A percentile compares a stretch with the other conserved stretches of the same genome.
phyloP scores from a whole-genome alignment of 192 early-diverging fungal species.

The Coemansia sp. region DNA sequence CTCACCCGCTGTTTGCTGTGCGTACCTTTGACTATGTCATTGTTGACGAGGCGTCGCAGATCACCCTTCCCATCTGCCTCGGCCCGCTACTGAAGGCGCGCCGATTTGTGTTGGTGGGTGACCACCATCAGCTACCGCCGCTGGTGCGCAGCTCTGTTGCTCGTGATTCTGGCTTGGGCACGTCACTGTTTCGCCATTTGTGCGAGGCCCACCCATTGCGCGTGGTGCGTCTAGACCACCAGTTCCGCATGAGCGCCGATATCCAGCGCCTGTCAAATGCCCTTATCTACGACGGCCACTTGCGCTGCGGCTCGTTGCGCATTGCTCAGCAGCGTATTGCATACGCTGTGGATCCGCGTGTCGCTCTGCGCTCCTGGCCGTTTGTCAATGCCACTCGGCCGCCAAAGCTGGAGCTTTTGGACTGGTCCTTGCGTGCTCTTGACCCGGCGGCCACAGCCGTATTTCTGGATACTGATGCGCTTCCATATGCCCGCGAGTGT shows the following conservation, averaged over 20 bases:
- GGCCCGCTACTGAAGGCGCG: slow-evolving; percentile 78
- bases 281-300: slow-evolving; percentile 72
- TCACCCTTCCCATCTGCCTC: slow-evolving; percentile 83
- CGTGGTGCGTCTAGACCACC: slow-evolving; percentile 65
- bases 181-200: slow-evolving; percentile 76
- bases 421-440: slow-evolving; percentile 61
- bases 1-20: slow-evolving; percentile 66
- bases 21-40: slow-evolving; percentile 92
- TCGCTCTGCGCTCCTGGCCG: slow-evolving; percentile 11
- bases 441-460: slow-evolving; percentile 63
- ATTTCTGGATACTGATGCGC: slow-evolving; percentile 74
- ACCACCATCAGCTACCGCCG: slow-evolving; percentile 92
- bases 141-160: slow-evolving; percentile 58
- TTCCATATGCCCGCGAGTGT: slow-evolving; percentile 61
- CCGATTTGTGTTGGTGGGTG: slow-evolving; percentile 90
- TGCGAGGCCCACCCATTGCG: slow-evolving; percentile 76
- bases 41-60: slow-evolving; percentile 93
- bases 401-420: slow-evolving; percentile 8
- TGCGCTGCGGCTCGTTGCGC: slow-evolving; percentile 63
- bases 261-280: slow-evolving; percentile 81
- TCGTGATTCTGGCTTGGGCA: slow-evolving; percentile 30
- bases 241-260: slow-evolving; percentile 92
- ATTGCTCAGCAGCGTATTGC: slow-evolving; percentile 55
- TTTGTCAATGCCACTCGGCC: not conserved
- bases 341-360: slow-evolving; percentile 13